phyloP scores from a whole-genome alignment of 2,329 filamentous ascomycete genomes.

The Ophiostoma australiae region DNA sequence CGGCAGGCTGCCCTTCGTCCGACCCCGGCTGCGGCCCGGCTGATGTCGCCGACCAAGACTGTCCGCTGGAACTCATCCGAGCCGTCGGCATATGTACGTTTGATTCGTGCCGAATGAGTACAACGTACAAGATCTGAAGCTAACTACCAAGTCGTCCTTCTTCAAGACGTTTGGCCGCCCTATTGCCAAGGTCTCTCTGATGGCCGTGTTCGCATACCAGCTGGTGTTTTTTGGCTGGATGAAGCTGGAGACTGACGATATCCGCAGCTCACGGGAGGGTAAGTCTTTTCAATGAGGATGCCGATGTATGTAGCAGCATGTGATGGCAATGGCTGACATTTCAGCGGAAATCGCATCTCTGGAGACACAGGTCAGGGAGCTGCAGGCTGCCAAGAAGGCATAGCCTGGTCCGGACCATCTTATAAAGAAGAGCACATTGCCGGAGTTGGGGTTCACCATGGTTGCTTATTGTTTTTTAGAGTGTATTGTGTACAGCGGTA shows the following conservation, averaged over 20 bases:
- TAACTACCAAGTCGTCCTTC: conserved; percentile 41
- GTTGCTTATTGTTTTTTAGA: background rate
- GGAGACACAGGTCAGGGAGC: conserved; percentile 38
- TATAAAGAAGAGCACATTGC: background rate
- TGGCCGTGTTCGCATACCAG: conserved; percentile 75
- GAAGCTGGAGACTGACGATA: conserved; percentile 68
- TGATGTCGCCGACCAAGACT: conserved; percentile 5
- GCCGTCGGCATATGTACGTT: conserved; percentile 24
- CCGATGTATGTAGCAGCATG: background rate
- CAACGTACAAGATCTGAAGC: too few species aligned
- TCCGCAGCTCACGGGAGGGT: conserved; percentile 56
- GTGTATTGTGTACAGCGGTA: background rate
- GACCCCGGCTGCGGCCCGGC: conserved; percentile 9
- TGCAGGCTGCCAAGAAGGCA: conserved; percentile 30
- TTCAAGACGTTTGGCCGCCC: conserved; percentile 72
- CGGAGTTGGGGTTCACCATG: background rate
- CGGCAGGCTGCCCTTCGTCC: conserved; percentile 18
- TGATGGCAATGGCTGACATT: background rate
- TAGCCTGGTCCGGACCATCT: background rate
- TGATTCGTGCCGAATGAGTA: background rate
- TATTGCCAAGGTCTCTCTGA: conserved; percentile 66
- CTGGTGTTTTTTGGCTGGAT: conserved; percentile 69
- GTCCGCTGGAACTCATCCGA: conserved; percentile 23
- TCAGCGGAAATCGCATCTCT: conserved; percentile 35
- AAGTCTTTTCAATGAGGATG: conserved; percentile 25